Percentiles rank a stretch among this genome's conserved stretches.
phyloP scores from a whole-genome alignment of 2,329 filamentous ascomycete genomes.

The Whalleya microplaca region DNA sequence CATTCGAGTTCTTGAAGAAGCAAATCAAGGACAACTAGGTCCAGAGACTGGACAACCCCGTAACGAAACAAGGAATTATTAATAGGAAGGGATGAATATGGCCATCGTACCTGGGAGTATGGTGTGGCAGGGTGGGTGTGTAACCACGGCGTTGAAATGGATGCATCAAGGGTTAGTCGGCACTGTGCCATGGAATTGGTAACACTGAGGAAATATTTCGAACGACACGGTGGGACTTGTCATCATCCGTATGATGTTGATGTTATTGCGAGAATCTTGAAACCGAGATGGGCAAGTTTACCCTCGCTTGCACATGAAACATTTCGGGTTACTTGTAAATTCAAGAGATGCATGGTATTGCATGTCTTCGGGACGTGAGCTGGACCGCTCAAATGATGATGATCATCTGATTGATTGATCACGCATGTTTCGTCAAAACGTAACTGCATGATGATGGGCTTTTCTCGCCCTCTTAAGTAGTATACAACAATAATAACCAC shows the following conservation, averaged over 20 bases:
- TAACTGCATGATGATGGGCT: conserved; percentile 9
- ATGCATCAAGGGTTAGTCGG: conserved; percentile 6
- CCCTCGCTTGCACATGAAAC: conserved; percentile 5
- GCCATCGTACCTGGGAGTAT: not conserved
- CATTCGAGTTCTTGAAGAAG: conserved; percentile 82
- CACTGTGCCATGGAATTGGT: conserved; percentile 14
- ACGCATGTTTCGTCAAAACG: conserved; percentile 8
- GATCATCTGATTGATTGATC: too few species aligned
- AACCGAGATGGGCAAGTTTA: not conserved
- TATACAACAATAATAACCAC: conserved; percentile 15
- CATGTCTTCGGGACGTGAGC: conserved; percentile 22
- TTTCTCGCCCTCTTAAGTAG: conserved; percentile 9
- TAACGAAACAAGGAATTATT: conserved; percentile 11
- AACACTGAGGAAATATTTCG: conserved; percentile 1
- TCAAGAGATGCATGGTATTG: conserved; percentile 32
- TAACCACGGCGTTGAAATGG: conserved; percentile 26
- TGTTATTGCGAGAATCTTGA: not conserved
- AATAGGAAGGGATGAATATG: not conserved
- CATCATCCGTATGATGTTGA: not conserved
- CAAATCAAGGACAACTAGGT: conserved; percentile 54
- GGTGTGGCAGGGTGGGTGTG: not conserved
- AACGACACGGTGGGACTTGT: not conserved
- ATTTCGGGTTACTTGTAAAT: conserved; percentile 28
- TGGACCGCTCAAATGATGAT: conserved; percentile 19
- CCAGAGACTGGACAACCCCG: not conserved